Conservation (phyloP, 495 filamentous ascomycete species). For the Stereocaulon alpinum region DNA sequence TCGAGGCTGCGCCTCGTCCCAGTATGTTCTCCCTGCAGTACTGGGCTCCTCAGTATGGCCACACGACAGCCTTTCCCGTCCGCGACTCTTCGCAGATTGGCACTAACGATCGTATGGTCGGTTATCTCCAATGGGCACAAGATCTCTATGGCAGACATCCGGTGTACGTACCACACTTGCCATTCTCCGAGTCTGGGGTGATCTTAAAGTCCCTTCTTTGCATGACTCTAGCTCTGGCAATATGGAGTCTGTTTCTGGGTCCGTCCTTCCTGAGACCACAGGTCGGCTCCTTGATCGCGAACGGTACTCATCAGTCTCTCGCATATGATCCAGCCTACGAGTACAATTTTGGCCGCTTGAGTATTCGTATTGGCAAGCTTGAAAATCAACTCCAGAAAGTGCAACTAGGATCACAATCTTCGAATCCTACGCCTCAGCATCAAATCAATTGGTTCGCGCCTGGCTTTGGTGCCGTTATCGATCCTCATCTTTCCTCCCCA, state of each 20-base stretch:
- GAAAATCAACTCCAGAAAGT: neutral
- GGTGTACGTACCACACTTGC: neutral
- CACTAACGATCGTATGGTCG: too few species aligned
- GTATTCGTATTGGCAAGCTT: neutral
- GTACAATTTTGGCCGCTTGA: neutral
- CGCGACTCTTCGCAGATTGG: too few species aligned
- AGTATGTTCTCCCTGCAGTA: neutral
- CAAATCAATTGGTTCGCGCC: slow-evolving; percentile 17
- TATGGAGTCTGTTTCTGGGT: neutral
- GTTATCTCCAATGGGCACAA: neutral
- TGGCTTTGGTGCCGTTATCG: slow-evolving; percentile 3
- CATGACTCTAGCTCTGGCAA: too few species aligned
- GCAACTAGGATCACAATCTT: neutral
- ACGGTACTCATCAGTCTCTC: neutral
- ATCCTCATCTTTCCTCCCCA: slow-evolving; percentile 13
- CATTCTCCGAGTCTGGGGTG: neutral
- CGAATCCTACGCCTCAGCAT: neutral
- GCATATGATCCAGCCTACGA: neutral
- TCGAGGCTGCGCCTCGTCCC: neutral
- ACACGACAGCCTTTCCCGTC: too few species aligned
- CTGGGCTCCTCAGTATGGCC: neutral
- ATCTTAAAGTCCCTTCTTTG: too few species aligned
- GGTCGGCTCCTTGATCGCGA: neutral
- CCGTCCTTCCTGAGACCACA: neutral
- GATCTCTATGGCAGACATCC: neutral